Conservation (phyloP, 805 yeast genomes). For the Candida tibetensis region DNA sequence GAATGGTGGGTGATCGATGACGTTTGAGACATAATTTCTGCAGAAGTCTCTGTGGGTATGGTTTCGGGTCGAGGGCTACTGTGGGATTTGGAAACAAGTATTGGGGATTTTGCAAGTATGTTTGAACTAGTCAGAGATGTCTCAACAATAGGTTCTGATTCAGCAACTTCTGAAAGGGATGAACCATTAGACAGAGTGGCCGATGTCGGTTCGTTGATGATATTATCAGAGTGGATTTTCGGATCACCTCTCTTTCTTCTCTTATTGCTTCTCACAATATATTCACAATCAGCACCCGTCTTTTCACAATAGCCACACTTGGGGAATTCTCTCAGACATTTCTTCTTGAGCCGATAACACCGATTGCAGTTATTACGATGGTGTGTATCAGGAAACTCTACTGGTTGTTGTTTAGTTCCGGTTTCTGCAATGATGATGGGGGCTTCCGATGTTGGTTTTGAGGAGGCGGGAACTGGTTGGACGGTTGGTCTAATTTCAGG, state of each 20-base stretch:
- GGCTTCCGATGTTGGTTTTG: no score
- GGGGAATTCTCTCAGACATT: slow-evolving; percentile 39
- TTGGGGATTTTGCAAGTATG: neutral
- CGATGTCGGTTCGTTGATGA: neutral
- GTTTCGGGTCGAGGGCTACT: neutral
- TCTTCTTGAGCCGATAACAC: slow-evolving; percentile 42
- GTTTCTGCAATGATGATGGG: slow-evolving; percentile 2
- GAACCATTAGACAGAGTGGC: neutral
- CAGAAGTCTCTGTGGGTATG: neutral
- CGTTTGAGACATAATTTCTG: slow-evolving; percentile 4
- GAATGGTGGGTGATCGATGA: neutral
- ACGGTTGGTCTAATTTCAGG: no score
- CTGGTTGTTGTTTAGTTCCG: slow-evolving; percentile 4
- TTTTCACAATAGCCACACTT: slow-evolving; percentile 36
- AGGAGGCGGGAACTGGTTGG: neutral
- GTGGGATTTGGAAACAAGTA: no score
- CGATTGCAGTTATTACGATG: slow-evolving; percentile 38
- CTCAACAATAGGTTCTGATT: neutral
- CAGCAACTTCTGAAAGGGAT: neutral
- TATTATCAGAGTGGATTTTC: no score
- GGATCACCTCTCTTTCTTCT: slow-evolving; percentile 15
- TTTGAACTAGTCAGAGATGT: neutral
- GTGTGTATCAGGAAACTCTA: slow-evolving; percentile 20
- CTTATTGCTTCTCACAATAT: slow-evolving; percentile 31
- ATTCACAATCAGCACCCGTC: slow-evolving; percentile 36